phyloP scores from a whole-genome alignment of 805 yeast genomes.

The Dipodascus albidus region DNA sequence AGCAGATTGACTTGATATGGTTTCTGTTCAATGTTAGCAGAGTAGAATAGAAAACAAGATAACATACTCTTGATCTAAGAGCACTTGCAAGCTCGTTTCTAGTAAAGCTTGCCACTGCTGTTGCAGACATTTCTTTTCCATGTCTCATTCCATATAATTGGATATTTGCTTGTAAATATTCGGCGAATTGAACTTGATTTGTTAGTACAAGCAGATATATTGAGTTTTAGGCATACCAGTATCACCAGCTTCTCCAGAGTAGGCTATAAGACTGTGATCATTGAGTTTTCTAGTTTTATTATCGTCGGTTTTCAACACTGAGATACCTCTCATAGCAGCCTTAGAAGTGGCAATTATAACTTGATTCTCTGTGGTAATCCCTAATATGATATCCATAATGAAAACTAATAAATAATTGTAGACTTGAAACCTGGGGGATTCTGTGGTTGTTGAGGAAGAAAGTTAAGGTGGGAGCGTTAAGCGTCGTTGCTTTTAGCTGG shows the following conservation, averaged over 20 bases:
- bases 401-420: too few species aligned
- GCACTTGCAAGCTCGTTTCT: slow-evolving; percentile 82
- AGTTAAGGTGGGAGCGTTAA: neutral
- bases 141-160: slow-evolving; percentile 83
- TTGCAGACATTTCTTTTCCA: slow-evolving; percentile 67
- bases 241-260: slow-evolving; percentile 94
- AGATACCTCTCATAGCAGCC: slow-evolving; percentile 85
- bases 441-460: too few species aligned
- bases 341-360: slow-evolving; percentile 90
- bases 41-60: slow-evolving; percentile 15
- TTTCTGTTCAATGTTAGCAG: slow-evolving; percentile 29
- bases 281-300: slow-evolving; percentile 71
- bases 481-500: neutral
- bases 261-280: slow-evolving; percentile 72
- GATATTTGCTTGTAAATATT: slow-evolving; percentile 84
- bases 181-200: slow-evolving; percentile 68
- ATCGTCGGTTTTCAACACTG: slow-evolving; percentile 65
- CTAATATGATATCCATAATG: slow-evolving; percentile 93
- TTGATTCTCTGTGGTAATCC: slow-evolving; percentile 69
- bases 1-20: slow-evolving; percentile 93
- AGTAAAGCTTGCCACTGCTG: slow-evolving; percentile 78
- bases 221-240: slow-evolving; percentile 30
- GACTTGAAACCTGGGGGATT: too few species aligned
- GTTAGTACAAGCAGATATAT: slow-evolving; percentile 2
- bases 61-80: slow-evolving; percentile 52